Evolutionary conservation across 805 yeast species (phyloP).

Genomic region (Cyberlindnera bimundalis): DNA sequence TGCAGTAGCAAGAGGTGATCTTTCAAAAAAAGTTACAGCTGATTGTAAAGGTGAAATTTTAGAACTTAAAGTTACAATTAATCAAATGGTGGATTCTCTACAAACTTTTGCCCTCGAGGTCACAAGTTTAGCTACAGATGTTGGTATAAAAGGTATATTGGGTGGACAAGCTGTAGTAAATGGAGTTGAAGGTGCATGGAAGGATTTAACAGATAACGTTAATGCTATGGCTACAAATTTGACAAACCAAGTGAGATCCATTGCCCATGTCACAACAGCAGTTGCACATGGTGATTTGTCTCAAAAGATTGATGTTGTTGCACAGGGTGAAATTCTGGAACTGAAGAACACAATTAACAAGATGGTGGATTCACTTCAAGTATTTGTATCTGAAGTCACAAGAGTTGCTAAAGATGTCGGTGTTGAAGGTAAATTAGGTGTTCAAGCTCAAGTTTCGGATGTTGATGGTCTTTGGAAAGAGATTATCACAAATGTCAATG

Average conservation of each 20-base stretch:
- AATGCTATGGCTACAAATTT: slow-evolving; percentile 90
- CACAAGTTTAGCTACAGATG: slow-evolving; percentile 86
- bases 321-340: slow-evolving; percentile 86
- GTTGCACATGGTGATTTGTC: slow-evolving; percentile 94
- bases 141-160: slow-evolving; percentile 87
- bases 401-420: slow-evolving; percentile 92
- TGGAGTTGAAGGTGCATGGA: slow-evolving; percentile 91
- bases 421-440: slow-evolving; percentile 88
- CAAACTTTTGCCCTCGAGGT: slow-evolving; percentile 88
- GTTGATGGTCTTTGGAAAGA: slow-evolving; percentile 93
- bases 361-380: slow-evolving; percentile 89
- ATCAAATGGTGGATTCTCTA: slow-evolving; percentile 88
- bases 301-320: slow-evolving; percentile 82
- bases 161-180: slow-evolving; percentile 91
- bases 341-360: slow-evolving; percentile 82
- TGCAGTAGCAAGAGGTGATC: slow-evolving; percentile 87
- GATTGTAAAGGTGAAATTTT: slow-evolving; percentile 90
- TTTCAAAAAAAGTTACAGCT: slow-evolving; percentile 80
- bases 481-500: slow-evolving; percentile 85
- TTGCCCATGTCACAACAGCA: slow-evolving; percentile 89
- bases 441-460: slow-evolving; percentile 86
- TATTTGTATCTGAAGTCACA: slow-evolving; percentile 84
- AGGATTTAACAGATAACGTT: slow-evolving; percentile 85
- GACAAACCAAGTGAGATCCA: slow-evolving; percentile 89
- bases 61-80: slow-evolving; percentile 80